Evolutionary conservation across 306 rosid genomes (phyloP), one percentile per base, ranked within the genome.

Genomic region (Trifolium fragiferum): DNA sequence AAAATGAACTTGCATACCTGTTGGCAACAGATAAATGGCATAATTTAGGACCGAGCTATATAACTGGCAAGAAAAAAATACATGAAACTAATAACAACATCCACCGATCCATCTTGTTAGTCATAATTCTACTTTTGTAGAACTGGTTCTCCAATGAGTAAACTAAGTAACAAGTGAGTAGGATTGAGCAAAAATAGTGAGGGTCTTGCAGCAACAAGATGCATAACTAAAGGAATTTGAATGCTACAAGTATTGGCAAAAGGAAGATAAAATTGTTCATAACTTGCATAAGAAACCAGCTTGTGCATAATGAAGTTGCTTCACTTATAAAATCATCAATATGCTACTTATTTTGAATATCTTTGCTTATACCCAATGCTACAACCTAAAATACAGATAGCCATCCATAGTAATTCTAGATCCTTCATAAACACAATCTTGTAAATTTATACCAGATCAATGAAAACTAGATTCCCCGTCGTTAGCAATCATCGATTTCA

Each of bases 1-100:
- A 95, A 79, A 92, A 94, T 68, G 99, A 90, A 70, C 98, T 94
- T 40, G 99, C 98, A 77, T 83, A 90, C 87, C 99, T 94, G 86
- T 80, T 84, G 35, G 68, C 64, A 82, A 65, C 67, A 80, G 15
- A 59, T 72, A 41, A 77, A 43, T 47, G 51, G 11, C 12, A 68
- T 49, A 78, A 32, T 12, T 61, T 13, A 75, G 78, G 75, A 64
- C 50, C 58, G 23, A 60, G 7, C 51, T 59, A 72, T 53, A 63
- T 70, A 10, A 10, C n/a, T 23, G 51, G 46, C 20, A 41, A 53
- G 43, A 51, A 70, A 19, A 19, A 68, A 18, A 40, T 25, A 51
- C 46, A n/a, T 62, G 53, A 60, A 53, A 59, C 50, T 13, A 30
- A 66, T 27, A 47, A 35, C 33, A 61, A 38, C 33, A 73, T 68